Evolutionary conservation across 169 alveolate genomes (phyloP).

Genomic region (Babesia ovata): DNA sequence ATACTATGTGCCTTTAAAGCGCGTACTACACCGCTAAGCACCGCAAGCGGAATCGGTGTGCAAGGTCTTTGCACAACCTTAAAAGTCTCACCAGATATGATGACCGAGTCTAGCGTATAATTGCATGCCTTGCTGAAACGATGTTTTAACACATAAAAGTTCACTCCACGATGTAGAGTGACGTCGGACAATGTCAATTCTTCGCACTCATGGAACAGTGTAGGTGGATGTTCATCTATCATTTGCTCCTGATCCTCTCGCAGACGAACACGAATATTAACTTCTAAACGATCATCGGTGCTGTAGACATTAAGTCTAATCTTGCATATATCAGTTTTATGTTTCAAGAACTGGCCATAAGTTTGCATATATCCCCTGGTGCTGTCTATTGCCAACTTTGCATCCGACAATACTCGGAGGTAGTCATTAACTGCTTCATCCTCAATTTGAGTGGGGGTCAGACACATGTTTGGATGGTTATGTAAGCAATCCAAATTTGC

Average conservation of each 20-base stretch:
- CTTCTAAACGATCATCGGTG: background rate
- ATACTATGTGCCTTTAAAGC: background rate
- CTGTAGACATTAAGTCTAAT: conserved; percentile 2
- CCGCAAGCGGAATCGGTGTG: conserved; percentile 32
- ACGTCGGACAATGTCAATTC: conserved; percentile 7
- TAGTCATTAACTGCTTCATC: conserved; percentile 31
- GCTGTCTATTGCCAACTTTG: conserved; percentile 11
- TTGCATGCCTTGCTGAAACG: conserved; percentile 1
- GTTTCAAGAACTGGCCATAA: conserved; percentile 12
- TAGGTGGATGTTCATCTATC: background rate
- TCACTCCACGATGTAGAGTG: background rate
- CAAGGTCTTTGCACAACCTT: conserved; percentile 9
- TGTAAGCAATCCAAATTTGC: background rate
- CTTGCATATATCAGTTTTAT: background rate
- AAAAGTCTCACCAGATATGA: background rate
- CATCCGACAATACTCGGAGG: conserved; percentile 33
- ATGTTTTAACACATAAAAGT: conserved; percentile 9
- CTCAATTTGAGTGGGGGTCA: conserved; percentile 13
- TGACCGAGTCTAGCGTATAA: conserved; percentile 3
- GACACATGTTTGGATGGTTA: background rate
- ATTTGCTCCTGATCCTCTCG: conserved; percentile 8
- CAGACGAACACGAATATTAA: conserved; percentile 6
- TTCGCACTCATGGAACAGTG: background rate
- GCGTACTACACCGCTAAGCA: conserved; percentile 11
- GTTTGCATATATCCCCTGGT: background rate